Base-by-base conservation (phyloP, 2,329 filamentous ascomycete species). In the Colletotrichum magnum region DNA sequence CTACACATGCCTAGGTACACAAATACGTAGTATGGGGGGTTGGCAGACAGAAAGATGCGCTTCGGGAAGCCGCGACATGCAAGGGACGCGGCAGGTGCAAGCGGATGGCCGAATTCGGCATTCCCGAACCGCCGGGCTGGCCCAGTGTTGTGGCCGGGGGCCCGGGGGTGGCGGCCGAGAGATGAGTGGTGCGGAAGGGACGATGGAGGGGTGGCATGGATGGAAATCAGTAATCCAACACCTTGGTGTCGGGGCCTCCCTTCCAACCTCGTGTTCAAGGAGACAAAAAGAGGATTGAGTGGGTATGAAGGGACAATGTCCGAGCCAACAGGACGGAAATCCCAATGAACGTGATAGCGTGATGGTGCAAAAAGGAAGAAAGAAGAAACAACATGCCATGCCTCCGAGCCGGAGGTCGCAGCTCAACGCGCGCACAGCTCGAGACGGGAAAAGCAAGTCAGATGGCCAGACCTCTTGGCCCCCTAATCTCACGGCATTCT, bases 231-330 rank as follows among this genome's bases (percentile, higher is more conserved):
- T n/a, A 58, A 56, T 36, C 32, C 32, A 36, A 36, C 32, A 36
- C 32, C 32, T 36, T 36, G 10, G 32, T 60, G 26, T 66, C 62
- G 58, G 51, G 28, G 16, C 24, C 45, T 45, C 50, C 21, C 60
- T 58, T 39, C 45, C 10, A 18, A 57, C 18, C 66, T 66, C 62
- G 66, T 69, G 66, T 61, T 60, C 43, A 28, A 18, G 41, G 45
- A 24, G 18, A 6, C 41, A 64, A 53, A 43, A 7, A 48, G 4
- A 47, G 26, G 4, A 54, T 21, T 16, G 21, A 53, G 53, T 52
- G 66, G 50, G 36, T 54, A 32, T 47, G 15, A 5, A 43, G 7
- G 43, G 13, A 59, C 18, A 24, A 51, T 16, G 24, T 32, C 24
- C 32, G 45, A 57, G 57, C 62, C 50, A 57, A 53, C 62, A 52